Conservation (phyloP, 768 basidiomycete genomes). For the Grammothele lineata region DNA sequence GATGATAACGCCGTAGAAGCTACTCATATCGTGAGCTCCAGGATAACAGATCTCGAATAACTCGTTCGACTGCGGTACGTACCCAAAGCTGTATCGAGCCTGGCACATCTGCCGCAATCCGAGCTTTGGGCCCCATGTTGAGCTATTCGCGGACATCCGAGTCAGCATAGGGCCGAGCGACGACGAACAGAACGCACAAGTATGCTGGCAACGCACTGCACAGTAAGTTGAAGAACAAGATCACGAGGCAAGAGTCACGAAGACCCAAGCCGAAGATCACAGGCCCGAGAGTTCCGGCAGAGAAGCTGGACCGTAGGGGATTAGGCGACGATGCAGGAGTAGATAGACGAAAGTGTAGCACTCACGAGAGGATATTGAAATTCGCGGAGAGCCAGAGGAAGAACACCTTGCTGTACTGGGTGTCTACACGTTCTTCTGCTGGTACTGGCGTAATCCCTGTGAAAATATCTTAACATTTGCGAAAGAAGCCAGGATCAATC, state of each 20-base stretch:
- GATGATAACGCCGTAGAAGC: conserved; percentile 51
- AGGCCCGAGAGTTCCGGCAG: conserved; percentile 44
- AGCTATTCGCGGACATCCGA: neutral
- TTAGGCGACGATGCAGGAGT: neutral
- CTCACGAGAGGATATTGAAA: conserved; percentile 37
- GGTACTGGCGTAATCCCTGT: conserved; percentile 34
- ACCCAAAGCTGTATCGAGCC: conserved; percentile 59
- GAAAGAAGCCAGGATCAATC: no score
- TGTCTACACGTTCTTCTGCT: conserved; percentile 31
- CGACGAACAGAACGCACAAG: conserved; percentile 30
- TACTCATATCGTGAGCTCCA: conserved; percentile 22
- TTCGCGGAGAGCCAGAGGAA: conserved; percentile 39
- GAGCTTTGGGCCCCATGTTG: conserved; percentile 74
- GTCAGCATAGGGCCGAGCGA: no score
- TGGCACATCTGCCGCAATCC: conserved; percentile 83
- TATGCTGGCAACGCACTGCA: conserved; percentile 40
- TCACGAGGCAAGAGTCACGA: conserved; percentile 41
- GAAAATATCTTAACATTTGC: neutral
- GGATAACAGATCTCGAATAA: conserved; percentile 29
- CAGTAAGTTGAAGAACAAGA: conserved; percentile 44
- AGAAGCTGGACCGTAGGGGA: conserved; percentile 30
- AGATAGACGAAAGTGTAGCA: neutral
- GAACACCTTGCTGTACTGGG: conserved; percentile 36
- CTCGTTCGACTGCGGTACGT: no score
- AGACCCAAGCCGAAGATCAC: conserved; percentile 39